These are phyloP conservation scores for Coniferiporia weirii DNA, from an alignment of 1,284 basidiomycete species.

Conservation along the genomic window DNA sequence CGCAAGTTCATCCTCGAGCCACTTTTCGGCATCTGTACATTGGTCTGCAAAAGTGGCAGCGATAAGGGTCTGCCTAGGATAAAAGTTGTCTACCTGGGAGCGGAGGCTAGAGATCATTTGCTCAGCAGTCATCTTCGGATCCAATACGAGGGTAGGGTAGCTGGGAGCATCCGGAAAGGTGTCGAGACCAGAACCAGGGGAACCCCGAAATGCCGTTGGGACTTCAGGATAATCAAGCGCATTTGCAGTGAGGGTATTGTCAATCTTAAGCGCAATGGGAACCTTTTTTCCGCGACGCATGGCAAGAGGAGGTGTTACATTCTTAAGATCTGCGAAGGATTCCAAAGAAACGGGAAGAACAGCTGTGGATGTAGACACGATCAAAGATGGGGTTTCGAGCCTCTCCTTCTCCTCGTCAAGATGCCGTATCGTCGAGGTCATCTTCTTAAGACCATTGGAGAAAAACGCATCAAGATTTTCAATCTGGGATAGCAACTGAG, in stretches of 20 bases:
- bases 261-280: conserved; percentile 4
- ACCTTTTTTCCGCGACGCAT: conserved; percentile 12
- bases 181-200: conserved; percentile 3
- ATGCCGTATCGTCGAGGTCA: conserved; percentile 9
- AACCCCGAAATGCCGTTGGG: conserved; percentile 14
- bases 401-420: conserved; percentile 5
- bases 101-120: conserved; percentile 17
- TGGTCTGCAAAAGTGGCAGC: background rate
- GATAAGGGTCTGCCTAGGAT: background rate
- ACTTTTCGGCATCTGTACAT: conserved; percentile 10
- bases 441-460: conserved; percentile 13
- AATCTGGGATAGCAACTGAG: conserved; percentile 4
- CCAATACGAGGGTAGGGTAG: background rate
- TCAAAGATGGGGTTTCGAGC: conserved; percentile 6
- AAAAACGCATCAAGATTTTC: conserved; percentile 14
- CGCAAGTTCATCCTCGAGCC: conserved; percentile 14
- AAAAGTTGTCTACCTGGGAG: conserved; percentile 10
- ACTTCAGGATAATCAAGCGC: conserved; percentile 15
- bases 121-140: conserved; percentile 11
- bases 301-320: conserved; percentile 5
- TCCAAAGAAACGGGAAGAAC: conserved; percentile 10
- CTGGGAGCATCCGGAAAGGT: background rate
- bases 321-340: background rate
- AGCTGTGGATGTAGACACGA: conserved; percentile 13
- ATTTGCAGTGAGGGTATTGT: background rate